Evolutionary conservation across 1,139 yeast species (phyloP).

Genomic region (Geotrichum australiense): DNA sequence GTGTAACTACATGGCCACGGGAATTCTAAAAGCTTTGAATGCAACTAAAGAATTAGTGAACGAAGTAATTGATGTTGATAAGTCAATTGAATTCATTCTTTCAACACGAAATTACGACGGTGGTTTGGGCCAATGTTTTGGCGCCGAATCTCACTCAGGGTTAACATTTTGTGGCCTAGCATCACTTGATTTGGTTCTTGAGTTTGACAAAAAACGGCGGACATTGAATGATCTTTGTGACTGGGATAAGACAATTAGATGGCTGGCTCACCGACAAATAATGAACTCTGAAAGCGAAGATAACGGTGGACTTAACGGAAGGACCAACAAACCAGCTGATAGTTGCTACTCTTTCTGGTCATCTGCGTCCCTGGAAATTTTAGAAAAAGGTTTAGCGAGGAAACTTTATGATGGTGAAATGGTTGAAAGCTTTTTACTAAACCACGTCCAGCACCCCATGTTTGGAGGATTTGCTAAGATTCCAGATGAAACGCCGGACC

Average conservation of each 20-base stretch:
- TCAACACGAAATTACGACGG: constrained; percentile 44
- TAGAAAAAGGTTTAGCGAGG: constrained; percentile 1
- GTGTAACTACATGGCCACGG: constrained; percentile 65
- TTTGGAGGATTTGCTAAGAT: constrained; percentile 83
- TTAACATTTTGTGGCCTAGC: constrained; percentile 81
- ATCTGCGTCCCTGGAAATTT: constrained; percentile 35
- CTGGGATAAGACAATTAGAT: constrained; percentile 43
- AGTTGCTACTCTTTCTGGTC: constrained; percentile 95
- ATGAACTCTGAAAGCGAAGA: constrained; percentile 36
- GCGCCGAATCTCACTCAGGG: constrained; percentile 80
- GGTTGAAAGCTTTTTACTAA: constrained; percentile 46
- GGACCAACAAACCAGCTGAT: constrained; percentile 78
- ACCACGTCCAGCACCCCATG: constrained; percentile 52
- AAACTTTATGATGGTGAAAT: constrained; percentile 37
- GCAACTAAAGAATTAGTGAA: constrained; percentile 26
- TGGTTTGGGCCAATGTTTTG: constrained; percentile 48
- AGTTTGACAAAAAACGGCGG: constrained; percentile 1
- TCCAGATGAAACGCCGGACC: constrained; percentile 52
- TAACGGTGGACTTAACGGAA: constrained; percentile 80
- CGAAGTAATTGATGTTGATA: constrained; percentile 11
- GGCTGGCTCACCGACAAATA: constrained; percentile 60
- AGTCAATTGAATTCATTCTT: constrained; percentile 20
- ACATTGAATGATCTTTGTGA: constrained; percentile 17
- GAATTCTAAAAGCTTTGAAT: constrained; percentile 51
- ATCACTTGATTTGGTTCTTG: constrained; percentile 43